Evolutionary conservation across 306 rosid genomes (phyloP).

Genomic region (Gastrolobium bilobum): DNA sequence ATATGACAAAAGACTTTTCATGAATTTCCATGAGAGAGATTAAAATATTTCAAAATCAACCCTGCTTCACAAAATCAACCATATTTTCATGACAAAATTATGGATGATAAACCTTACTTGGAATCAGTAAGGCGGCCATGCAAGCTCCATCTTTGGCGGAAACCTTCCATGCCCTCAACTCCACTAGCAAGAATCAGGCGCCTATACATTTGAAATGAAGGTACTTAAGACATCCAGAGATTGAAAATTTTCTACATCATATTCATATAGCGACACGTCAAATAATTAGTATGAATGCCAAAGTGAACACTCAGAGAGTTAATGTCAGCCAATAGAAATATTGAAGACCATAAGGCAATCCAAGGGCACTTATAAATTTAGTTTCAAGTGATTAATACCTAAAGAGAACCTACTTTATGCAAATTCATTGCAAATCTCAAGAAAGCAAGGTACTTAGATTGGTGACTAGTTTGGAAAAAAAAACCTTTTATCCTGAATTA

Average conservation of each 20-base stretch:
- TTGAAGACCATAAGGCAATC: constrained; percentile 28
- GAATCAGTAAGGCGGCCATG: constrained; percentile 90
- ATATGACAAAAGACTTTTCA: constrained; percentile 31
- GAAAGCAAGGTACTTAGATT: constrained; percentile 28
- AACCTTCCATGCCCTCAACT: constrained; percentile 83
- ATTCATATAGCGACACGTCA: neutral
- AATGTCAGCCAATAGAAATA: constrained; percentile 8
- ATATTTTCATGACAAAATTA: too few relatives aligned
- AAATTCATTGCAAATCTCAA: constrained; percentile 6
- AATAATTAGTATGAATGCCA: constrained; percentile 7
- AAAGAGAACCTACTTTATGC: constrained; percentile 2
- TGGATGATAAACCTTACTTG: constrained; percentile 62
- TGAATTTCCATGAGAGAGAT: constrained; percentile 15
- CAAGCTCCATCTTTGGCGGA: constrained; percentile 94
- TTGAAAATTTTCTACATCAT: constrained; percentile 11
- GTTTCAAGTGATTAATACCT: constrained; percentile 24
- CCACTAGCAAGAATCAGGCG: constrained; percentile 97
- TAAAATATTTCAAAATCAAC: constrained; percentile 22
- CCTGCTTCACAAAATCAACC: constrained; percentile 41
- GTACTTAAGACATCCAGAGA: constrained; percentile 13
- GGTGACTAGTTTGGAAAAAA: constrained; percentile 17
- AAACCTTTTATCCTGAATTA: neutral
- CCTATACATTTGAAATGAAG: constrained; percentile 59
- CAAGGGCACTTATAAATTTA: neutral
- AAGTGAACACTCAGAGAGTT: constrained; percentile 12